Percentiles rank a stretch among this genome's conserved stretches.
Evolutionary conservation across 1,139 yeast genomes (phyloP).

Genomic region (Nakaseomyces bracarensis): DNA sequence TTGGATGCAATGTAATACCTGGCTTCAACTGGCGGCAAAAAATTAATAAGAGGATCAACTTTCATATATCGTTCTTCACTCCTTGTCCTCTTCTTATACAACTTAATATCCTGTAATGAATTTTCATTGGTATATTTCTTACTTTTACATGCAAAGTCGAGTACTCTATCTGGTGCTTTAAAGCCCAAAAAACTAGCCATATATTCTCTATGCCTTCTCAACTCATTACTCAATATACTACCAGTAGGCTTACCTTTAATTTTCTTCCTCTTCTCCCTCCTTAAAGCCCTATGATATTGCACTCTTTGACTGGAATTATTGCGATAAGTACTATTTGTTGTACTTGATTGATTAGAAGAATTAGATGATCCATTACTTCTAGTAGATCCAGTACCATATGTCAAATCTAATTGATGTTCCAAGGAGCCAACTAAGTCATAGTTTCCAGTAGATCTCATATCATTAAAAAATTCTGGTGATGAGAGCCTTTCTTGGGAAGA

Average conservation of each 20-base stretch:
- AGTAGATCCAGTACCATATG: not conserved
- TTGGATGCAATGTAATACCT: slow-evolving; percentile 15
- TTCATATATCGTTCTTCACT: not conserved
- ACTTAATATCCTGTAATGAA: not conserved
- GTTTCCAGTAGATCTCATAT: slow-evolving; percentile 22
- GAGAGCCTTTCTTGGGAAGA: slow-evolving; percentile 26
- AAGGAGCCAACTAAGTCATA: slow-evolving; percentile 9
- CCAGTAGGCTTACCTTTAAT: not conserved
- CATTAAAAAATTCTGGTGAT: slow-evolving; percentile 28
- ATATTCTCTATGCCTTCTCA: slow-evolving; percentile 29
- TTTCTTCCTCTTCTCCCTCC: slow-evolving; percentile 11
- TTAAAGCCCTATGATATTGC: not conserved
- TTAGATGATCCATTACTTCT: slow-evolving; percentile 7
- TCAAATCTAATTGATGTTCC: not conserved
- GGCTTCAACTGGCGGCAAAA: slow-evolving; percentile 20
- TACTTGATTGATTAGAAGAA: slow-evolving; percentile 9
- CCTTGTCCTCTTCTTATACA: not conserved
- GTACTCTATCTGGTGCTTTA: slow-evolving; percentile 20
- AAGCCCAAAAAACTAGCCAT: slow-evolving; percentile 48
- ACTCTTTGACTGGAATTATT: not conserved
- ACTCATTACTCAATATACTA: slow-evolving; percentile 7
- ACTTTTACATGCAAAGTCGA: slow-evolving; percentile 11
- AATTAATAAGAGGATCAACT: slow-evolving; percentile 18
- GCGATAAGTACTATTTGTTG: slow-evolving; percentile 15
- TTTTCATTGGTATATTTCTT: not conserved